phyloP scores from a whole-genome alignment of 345 rosid species.

The Lepidium aucheri region DNA sequence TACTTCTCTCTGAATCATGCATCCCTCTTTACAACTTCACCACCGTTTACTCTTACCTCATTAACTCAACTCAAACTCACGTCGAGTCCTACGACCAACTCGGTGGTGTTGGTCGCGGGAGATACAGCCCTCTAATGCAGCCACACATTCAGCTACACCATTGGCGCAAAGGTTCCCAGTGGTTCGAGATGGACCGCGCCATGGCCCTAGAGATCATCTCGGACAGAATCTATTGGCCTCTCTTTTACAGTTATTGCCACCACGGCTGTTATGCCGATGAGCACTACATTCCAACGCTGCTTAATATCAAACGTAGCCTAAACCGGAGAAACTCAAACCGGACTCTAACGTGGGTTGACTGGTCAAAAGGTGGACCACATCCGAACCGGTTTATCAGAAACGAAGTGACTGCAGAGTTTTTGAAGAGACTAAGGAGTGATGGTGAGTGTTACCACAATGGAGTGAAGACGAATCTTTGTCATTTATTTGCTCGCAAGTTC shows the following conservation, averaged over 20 bases:
- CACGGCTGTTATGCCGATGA: slow-evolving; percentile 63
- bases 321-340: slow-evolving; percentile 45
- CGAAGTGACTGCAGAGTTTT: slow-evolving; percentile 42
- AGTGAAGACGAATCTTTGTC: slow-evolving; percentile 39
- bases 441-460: slow-evolving; percentile 51
- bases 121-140: slow-evolving; percentile 48
- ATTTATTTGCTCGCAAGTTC: slow-evolving; percentile 79
- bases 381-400: slow-evolving; percentile 41
- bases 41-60: slow-evolving; percentile 50
- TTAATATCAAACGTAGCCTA: slow-evolving; percentile 24
- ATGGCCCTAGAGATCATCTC: slow-evolving; percentile 57
- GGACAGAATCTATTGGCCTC: slow-evolving; percentile 43
- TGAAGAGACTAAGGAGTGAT: slow-evolving; percentile 46
- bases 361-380: slow-evolving; percentile 75
- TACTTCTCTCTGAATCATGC: slow-evolving; percentile 77
- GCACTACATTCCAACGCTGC: slow-evolving; percentile 72
- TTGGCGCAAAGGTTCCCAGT: slow-evolving; percentile 91
- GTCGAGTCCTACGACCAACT: slow-evolving; percentile 52
- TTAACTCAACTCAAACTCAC: slow-evolving; percentile 37
- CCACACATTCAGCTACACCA: slow-evolving; percentile 40
- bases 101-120: slow-evolving; percentile 55
- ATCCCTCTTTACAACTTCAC: slow-evolving; percentile 79
- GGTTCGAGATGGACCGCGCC: slow-evolving; percentile 65
- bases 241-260: slow-evolving; percentile 48
- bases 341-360: slow-evolving; percentile 77